Conservation (phyloP, 441 rosid genomes). For the Eutrema salsugineum region DNA sequence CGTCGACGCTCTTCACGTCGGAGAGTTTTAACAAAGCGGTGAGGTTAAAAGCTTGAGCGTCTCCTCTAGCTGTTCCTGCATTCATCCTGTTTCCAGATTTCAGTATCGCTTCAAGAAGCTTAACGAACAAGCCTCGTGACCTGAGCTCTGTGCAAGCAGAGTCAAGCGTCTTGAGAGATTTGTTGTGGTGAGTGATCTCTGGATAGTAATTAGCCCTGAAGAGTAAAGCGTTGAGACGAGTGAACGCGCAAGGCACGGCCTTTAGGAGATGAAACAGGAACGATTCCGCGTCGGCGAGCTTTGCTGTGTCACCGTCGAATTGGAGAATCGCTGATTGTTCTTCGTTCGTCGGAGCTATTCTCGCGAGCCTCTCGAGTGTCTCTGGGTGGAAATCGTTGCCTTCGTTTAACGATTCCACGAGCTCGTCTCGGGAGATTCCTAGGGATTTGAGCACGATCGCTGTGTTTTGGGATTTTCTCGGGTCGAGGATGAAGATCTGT, state of each 20-base stretch:
- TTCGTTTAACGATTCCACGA: slow-evolving; percentile 49
- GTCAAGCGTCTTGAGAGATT: slow-evolving; percentile 51
- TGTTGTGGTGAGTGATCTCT: slow-evolving; percentile 52
- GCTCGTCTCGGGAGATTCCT: slow-evolving; percentile 49
- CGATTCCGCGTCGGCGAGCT: slow-evolving; percentile 74
- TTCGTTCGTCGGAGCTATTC: slow-evolving; percentile 74
- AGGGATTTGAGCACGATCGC: slow-evolving; percentile 80
- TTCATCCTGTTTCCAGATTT: slow-evolving; percentile 98
- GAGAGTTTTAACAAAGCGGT: slow-evolving; percentile 72
- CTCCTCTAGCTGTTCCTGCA: slow-evolving; percentile 89
- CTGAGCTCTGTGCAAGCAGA: slow-evolving; percentile 74
- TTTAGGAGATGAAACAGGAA: slow-evolving; percentile 70
- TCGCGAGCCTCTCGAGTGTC: slow-evolving; percentile 65
- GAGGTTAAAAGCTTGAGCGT: slow-evolving; percentile 89
- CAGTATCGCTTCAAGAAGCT: slow-evolving; percentile 85
- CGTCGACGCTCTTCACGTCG: slow-evolving; percentile 77
- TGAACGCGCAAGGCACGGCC: slow-evolving; percentile 73
- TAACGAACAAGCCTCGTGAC: slow-evolving; percentile 70
- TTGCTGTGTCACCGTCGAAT: slow-evolving; percentile 51
- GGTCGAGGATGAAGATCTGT: slow-evolving; percentile 58
- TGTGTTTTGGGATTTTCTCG: slow-evolving; percentile 73
- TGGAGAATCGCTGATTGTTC: slow-evolving; percentile 57
- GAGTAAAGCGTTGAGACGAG: slow-evolving; percentile 58
- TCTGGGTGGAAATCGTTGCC: slow-evolving; percentile 64
- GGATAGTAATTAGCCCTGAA: slow-evolving; percentile 65